Evolutionary conservation across 495 filamentous ascomycete species (phyloP), one percentile per base, ranked within the genome.

Genomic region (Penicillium herquei): DNA sequence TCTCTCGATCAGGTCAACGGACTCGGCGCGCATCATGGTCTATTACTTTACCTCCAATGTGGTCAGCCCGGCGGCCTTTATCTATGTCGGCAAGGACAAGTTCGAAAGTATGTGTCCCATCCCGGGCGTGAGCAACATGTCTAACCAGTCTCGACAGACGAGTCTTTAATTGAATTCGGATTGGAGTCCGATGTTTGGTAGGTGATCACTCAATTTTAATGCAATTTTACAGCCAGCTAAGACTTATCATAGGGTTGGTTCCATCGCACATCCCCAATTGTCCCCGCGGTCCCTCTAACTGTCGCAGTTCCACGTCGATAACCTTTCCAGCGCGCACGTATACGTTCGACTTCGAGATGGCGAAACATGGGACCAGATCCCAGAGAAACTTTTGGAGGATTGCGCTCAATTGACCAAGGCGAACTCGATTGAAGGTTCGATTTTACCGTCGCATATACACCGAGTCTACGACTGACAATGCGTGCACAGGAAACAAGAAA

Each of bases 51-150:
- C 86, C 3, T 97, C 93, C 7, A 92, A 84, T 46, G 82, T 84
- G 37, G 84, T 88, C 26, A 77, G 87, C 16, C 86, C 95, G 1
- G 61, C 85, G 6, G 94, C 92, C 21, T 91, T 86, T 62, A 85
- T 98, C 59, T 98, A 98, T 67, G 90, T 96, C 32, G 94, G 94
- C 67, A 98, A 98, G 76, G 94, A 98, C 78, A 98, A 98, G 75
- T 90, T 96, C 54, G 94, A 98, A 76, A 98, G 94, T 97, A 81
- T 63, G 87, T 53, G 26, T 18, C 17, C 32, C 56, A 31, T 39
- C 32, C 41, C 65, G 48, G 32, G 31, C 41, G 48, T 43, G 54
- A 55, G 44, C 58, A 39, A 45, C 10, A 35, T 42, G 55, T 50
- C 63, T 70, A 62, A 73, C 61, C 17, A 17, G 21, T 51, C 14